A percentile compares a stretch with the other conserved stretches of the same genome.
phyloP scores from a whole-genome alignment of 176 grass and related monocot species.

The Rhynchospora tenuis region DNA sequence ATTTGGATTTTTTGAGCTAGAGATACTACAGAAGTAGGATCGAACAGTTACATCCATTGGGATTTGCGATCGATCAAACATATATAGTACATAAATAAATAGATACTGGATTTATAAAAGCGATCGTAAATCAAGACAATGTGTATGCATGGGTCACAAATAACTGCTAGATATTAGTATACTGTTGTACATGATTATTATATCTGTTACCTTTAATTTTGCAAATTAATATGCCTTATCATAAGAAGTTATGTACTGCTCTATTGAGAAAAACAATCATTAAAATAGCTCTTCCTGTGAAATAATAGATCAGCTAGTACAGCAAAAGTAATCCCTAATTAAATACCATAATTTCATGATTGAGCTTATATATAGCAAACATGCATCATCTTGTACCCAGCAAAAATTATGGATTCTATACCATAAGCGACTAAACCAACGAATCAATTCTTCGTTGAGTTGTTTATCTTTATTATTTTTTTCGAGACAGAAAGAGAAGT shows the following conservation, averaged over 20 bases:
- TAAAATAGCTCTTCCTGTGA: not conserved
- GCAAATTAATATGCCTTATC: not conserved
- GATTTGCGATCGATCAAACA: not conserved
- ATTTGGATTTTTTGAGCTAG: not conserved
- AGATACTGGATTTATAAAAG: not conserved
- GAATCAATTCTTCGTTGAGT: not conserved
- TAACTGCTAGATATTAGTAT: not conserved
- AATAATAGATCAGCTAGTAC: not conserved
- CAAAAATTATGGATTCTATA: not conserved
- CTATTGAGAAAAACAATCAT: not conserved
- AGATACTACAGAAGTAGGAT: not conserved
- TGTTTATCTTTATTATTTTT: not conserved
- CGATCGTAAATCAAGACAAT: not conserved
- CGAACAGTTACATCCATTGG: not conserved
- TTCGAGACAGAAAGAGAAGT: not conserved
- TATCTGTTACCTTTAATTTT: not conserved
- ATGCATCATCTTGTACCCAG: not conserved
- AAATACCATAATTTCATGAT: not conserved
- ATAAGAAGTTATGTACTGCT: not conserved
- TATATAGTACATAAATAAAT: not conserved
- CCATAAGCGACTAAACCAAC: not conserved
- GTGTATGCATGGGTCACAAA: not conserved
- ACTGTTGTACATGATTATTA: not conserved
- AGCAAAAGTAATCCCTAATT: not conserved
- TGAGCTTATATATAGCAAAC: not conserved